Base-by-base conservation (phyloP, 2,329 filamentous ascomycete species). In the Diplocarpon rosae region DNA sequence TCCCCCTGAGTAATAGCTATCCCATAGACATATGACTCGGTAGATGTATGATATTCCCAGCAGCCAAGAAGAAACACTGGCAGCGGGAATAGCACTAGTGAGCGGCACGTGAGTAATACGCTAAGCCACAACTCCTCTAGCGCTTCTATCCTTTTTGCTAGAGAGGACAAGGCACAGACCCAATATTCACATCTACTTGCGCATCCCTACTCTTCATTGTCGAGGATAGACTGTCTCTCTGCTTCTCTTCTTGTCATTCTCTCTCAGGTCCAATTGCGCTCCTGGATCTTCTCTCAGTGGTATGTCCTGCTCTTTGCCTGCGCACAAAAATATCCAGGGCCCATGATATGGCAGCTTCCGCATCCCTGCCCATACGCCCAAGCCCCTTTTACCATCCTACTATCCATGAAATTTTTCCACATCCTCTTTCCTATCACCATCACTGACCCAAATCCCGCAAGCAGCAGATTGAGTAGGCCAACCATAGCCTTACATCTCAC, bases 371-470 rank as follows among this genome's bases (percentile, higher is more conserved):
- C 46, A 48, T 52, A 51, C 46, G 40, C 38, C 35, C 43, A 16
- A 50, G 47, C 53, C 56, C 56, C 53, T 57, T 58, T 56, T 54
- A 46, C 53, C 43, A 47, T 48, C 34, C 49, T 48, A 43, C 35
- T 31, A 20, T 32, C 27, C 39, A 37, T 53, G 51, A 47, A 45
- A 50, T 46, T 43, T 51, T 46, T 53, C 43, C 37, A 50, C 43
- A 35, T 13, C 33, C 8, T 46, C 45, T 42, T 34, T 48, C 35
- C 45, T 31, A 46, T 34, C 40, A 20, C 37, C 27, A 35, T 39
- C 41, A 53, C 55, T 56, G 42, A 56, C 51, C 39, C 20, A 17
- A 39, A 32, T 43, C 48, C 50, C 50, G 54, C 49, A 48, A 27
- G 29, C 37, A 34, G 42, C 39, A 56, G 52, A 49, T 50, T 43